These are phyloP conservation scores for Trametes polyzona DNA, from an alignment of 1,284 basidiomycete genomes.

Conservation along the genomic window DNA sequence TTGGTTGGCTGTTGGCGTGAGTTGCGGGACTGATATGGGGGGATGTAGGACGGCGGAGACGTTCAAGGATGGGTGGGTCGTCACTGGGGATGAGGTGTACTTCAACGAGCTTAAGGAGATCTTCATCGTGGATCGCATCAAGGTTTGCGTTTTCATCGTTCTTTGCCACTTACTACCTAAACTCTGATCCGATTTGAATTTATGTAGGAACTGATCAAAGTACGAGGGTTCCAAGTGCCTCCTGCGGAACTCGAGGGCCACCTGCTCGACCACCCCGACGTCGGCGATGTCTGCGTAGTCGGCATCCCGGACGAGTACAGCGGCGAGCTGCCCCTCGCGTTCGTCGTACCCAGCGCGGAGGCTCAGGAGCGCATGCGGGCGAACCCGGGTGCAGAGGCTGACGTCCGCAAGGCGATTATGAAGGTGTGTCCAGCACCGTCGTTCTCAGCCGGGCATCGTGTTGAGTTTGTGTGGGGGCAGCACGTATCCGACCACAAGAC, in stretches of 20 bases:
- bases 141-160: constrained; percentile 33
- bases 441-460: too few relatives aligned
- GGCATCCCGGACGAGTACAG: constrained; percentile 74
- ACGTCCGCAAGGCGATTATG: constrained; percentile 9
- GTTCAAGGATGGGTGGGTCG: constrained; percentile 49
- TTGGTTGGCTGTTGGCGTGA: not conserved
- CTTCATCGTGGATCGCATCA: constrained; percentile 51
- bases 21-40: not conserved
- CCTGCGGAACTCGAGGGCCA: constrained; percentile 33
- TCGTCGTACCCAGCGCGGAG: constrained; percentile 24
- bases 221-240: constrained; percentile 40
- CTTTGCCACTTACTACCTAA: not conserved
- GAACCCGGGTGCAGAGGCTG: constrained; percentile 7
- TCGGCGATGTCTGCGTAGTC: constrained; percentile 66
- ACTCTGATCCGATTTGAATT: not conserved
- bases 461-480: constrained; percentile 12
- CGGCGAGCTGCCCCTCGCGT: constrained; percentile 64
- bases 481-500: constrained; percentile 31
- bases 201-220: constrained; percentile 26
- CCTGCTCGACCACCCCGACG: constrained; percentile 51
- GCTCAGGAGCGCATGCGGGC: constrained; percentile 19
- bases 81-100: constrained; percentile 48
- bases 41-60: constrained; percentile 45
- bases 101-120: constrained; percentile 44
- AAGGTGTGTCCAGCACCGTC: constrained; percentile 9